Evolutionary conservation across 2,329 filamentous ascomycete species (phyloP).

Genomic region (Fusarium sp.): DNA sequence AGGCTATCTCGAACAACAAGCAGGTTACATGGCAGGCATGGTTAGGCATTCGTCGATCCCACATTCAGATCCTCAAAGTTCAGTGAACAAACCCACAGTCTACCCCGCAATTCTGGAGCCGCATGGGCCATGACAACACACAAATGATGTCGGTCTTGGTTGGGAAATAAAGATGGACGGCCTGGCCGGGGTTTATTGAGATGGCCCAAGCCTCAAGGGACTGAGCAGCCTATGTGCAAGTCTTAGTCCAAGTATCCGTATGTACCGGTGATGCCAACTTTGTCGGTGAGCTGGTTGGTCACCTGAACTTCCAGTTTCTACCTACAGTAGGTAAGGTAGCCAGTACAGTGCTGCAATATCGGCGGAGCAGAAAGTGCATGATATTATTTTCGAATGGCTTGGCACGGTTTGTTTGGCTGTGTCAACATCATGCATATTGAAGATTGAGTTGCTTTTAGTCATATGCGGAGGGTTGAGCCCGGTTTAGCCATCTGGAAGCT

Average conservation of each 20-base stretch:
- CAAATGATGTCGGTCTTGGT: conserved; percentile 7
- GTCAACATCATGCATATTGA: conserved; percentile 49
- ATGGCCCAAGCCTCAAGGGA: neutral
- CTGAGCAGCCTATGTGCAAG: neutral
- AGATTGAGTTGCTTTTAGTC: conserved; percentile 40
- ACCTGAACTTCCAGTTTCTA: conserved; percentile 17
- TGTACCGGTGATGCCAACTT: neutral
- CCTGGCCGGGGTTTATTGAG: conserved; percentile 17
- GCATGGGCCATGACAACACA: conserved; percentile 31
- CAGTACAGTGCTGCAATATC: neutral
- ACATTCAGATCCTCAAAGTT: neutral
- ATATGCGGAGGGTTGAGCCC: conserved; percentile 28
- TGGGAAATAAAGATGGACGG: conserved; percentile 22
- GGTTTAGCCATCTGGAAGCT: conserved; percentile 20
- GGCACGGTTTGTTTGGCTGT: conserved; percentile 42
- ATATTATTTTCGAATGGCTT: conserved; percentile 34
- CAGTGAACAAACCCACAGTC: conserved; percentile 13
- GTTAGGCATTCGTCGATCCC: conserved; percentile 21
- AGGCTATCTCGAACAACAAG: conserved; percentile 36
- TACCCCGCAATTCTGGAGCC: conserved; percentile 45
- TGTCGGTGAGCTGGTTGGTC: conserved; percentile 36
- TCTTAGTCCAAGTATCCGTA: too few relatives aligned
- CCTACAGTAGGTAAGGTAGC: too few relatives aligned
- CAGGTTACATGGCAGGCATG: neutral
- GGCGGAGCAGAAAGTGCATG: conserved; percentile 35